These are phyloP conservation scores for Fusarium haematococcum DNA, from an alignment of 2,329 filamentous ascomycete genomes.

Conservation along the genomic window DNA sequence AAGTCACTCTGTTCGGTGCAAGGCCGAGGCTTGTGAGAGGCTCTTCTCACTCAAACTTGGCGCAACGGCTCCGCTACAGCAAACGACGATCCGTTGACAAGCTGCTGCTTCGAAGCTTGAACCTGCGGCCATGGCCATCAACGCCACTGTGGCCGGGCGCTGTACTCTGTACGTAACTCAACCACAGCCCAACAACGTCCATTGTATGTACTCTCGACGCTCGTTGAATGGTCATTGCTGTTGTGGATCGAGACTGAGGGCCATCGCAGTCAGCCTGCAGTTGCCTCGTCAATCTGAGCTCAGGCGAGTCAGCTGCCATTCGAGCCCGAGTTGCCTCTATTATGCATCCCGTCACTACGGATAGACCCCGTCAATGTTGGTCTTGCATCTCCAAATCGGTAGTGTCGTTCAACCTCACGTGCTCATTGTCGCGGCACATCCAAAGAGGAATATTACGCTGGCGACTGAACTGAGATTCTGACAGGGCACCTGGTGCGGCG, in stretches of 20 bases:
- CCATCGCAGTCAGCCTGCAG: not conserved
- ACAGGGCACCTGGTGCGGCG: constrained; percentile 11
- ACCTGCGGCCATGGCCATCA: not conserved
- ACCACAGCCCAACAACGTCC: not conserved
- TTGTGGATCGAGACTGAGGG: not conserved
- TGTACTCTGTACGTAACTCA: not conserved
- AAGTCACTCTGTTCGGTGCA: constrained; percentile 9
- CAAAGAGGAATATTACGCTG: not conserved
- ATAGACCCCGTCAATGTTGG: not conserved
- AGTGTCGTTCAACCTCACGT: not conserved
- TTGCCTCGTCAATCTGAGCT: constrained; percentile 2
- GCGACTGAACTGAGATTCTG: not conserved
- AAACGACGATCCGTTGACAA: not conserved
- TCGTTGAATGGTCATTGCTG: not conserved
- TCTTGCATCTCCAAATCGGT: not conserved
- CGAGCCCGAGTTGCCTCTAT: not conserved
- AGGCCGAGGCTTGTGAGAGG: constrained; percentile 14
- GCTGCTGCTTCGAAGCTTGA: not conserved
- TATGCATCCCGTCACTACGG: not conserved
- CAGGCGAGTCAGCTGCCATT: not conserved
- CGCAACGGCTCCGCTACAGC: not conserved
- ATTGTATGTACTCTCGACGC: not conserved
- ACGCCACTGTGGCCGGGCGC: not conserved
- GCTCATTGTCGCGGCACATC: not conserved
- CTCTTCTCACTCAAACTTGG: not conserved